A percentile compares a stretch with the other conserved stretches of the same genome.
These are phyloP conservation scores for Leccinum variicolor DNA, from an alignment of 768 basidiomycete genomes.

Conservation along the genomic window DNA sequence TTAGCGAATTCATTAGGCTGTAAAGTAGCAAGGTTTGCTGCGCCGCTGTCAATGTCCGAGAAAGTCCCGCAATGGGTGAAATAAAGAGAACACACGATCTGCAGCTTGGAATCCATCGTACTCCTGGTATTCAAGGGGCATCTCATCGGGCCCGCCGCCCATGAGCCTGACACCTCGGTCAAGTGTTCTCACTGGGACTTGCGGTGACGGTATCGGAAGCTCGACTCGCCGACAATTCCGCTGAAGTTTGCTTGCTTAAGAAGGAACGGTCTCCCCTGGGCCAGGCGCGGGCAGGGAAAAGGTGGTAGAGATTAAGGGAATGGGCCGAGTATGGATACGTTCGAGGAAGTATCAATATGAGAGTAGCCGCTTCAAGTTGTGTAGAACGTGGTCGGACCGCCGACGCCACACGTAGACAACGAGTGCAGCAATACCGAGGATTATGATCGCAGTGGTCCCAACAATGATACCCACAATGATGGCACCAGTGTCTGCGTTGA, in stretches of 20 bases:
- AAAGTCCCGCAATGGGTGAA: neutral
- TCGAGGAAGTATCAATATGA: no score
- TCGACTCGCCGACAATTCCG: neutral
- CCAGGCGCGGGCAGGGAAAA: neutral
- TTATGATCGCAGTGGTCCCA: neutral
- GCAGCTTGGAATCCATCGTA: neutral
- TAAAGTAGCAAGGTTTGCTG: neutral
- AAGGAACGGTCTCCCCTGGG: neutral
- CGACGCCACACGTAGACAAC: neutral
- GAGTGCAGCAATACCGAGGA: neutral
- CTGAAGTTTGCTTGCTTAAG: neutral
- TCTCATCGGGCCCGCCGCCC: neutral
- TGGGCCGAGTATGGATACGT: neutral
- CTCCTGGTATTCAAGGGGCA: constrained; percentile 2
- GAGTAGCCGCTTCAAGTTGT: neutral
- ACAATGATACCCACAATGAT: neutral
- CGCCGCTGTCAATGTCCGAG: neutral
- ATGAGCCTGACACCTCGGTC: constrained; percentile 3
- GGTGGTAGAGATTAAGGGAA: neutral
- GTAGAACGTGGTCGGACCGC: neutral
- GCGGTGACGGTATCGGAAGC: neutral
- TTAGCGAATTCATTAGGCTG: neutral
- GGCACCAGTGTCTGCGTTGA: neutral
- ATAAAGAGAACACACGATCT: neutral
- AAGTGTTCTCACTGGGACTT: neutral